phyloP scores from a whole-genome alignment of 192 early-diverging fungal species.

The Thamnidium elegans region DNA sequence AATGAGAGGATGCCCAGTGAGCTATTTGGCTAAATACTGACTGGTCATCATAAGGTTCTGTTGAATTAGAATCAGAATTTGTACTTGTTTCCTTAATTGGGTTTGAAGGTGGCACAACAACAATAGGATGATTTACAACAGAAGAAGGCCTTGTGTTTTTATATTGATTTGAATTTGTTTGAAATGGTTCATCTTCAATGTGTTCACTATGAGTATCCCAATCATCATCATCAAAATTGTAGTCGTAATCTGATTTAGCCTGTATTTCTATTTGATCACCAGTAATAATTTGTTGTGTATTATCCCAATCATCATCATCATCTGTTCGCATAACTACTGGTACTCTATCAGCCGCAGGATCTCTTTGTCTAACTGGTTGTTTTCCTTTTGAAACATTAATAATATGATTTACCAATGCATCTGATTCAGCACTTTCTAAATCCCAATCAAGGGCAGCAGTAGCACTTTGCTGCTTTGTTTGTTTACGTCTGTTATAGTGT shows the following conservation, averaged over 20 bases:
- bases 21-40: conserved; percentile 12
- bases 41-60: no score
- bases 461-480: neutral
- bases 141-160: neutral
- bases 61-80: neutral
- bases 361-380: neutral
- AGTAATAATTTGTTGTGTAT: neutral
- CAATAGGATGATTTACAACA: neutral
- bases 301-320: neutral
- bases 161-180: neutral
- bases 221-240: conserved; percentile 8
- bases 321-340: neutral
- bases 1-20: conserved; percentile 15
- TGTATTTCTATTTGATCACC: no score
- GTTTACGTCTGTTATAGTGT: neutral
- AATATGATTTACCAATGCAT: conserved; percentile 10
- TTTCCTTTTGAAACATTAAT: conserved; percentile 3
- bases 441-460: neutral
- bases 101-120: neutral
- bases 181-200: neutral
- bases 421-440: conserved; percentile 9
- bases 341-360: conserved; percentile 8
- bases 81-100: neutral
- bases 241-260: conserved; percentile 8
- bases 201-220: conserved; percentile 14